Percentiles rank a stretch among this genome's conserved stretches.
phyloP scores from a whole-genome alignment of 169 alveolate genomes.

The Cyclospora cayetanensis region DNA sequence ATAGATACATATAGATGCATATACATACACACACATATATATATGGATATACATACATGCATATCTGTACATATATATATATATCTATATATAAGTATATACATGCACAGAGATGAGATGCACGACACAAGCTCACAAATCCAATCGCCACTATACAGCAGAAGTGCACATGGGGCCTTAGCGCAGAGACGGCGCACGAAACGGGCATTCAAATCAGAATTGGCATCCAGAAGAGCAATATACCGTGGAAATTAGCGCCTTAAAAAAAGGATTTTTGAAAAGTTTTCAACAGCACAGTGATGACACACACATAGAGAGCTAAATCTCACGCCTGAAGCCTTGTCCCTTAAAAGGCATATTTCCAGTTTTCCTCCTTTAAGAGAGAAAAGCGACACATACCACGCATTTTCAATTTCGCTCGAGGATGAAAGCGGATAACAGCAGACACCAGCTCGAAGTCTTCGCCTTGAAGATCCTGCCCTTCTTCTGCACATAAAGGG shows the following conservation, averaged over 20 bases:
- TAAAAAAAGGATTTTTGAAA: neutral
- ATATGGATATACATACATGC: too few relatives aligned
- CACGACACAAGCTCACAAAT: too few relatives aligned
- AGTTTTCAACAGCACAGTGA: neutral
- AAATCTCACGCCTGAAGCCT: neutral
- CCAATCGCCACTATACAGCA: too few relatives aligned
- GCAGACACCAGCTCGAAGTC: constrained; percentile 66
- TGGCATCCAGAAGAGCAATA: too few relatives aligned
- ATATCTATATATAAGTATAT: too few relatives aligned
- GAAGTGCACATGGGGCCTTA: too few relatives aligned
- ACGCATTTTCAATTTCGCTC: constrained; percentile 4
- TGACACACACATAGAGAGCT: too few relatives aligned
- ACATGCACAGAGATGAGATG: too few relatives aligned
- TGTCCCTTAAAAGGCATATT: neutral
- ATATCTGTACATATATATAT: neutral
- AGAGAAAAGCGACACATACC: neutral
- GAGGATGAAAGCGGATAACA: constrained; percentile 73
- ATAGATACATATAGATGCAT: too few relatives aligned
- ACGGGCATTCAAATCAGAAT: too few relatives aligned
- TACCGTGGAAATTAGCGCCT: neutral
- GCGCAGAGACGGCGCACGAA: too few relatives aligned
- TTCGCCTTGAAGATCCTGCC: constrained; percentile 74
- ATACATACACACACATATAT: too few relatives aligned
- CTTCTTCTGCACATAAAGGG: constrained; percentile 62
- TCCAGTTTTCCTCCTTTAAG: neutral